Evolutionary conservation across 2,329 filamentous ascomycete genomes (phyloP), one percentile per base, ranked within the genome.

Genomic region (Corinectria fuckeliana): DNA sequence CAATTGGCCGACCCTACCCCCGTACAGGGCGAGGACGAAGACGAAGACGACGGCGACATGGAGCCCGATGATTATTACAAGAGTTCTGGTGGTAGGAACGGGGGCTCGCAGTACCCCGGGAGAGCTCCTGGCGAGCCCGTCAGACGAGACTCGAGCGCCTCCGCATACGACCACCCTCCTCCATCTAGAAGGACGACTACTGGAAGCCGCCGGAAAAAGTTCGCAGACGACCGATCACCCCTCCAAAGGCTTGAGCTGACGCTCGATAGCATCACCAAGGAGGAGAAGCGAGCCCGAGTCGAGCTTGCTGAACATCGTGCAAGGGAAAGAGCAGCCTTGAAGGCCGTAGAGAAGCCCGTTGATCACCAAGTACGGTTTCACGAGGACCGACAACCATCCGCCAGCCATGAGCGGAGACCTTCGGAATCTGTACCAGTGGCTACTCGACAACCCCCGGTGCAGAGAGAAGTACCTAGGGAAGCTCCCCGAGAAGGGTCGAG

Each of bases 191-290:
- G 74, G 70, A 71, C 74, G 18, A 78, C 81, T 39, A 75, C 67
- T 50, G 75, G 72, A 63, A 77, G 79, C 66, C 78, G 81, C 65
- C 78, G 81, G 56, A 85, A 80, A 81, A 81, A 82, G 79, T 88
- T 91, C 77, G 91, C 94, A 71, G 84, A 89, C 57, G 90, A 96
- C 74, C 88, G 91, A 70, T 98, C 94, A 63, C 95, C 96, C 51
- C 83, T 99, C 51, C 94, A 99, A 76, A 95, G 90, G 80, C 85
- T 99, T 67, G 94, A 99, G 80, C 87, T 91, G 71, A 95, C 92
- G 70, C 84, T 98, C 71, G 91, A 90, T 75, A 93, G 91, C 77
- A 94, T 97, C 76, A 97, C 91, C 75, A 98, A 97, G 75, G 93
- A 97, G 77, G 93, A 97, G 77, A 96, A 96, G 76, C 86, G 94